Evolutionary conservation across 306 rosid genomes (phyloP).

Genomic region (Leucaena leucocephala): DNA sequence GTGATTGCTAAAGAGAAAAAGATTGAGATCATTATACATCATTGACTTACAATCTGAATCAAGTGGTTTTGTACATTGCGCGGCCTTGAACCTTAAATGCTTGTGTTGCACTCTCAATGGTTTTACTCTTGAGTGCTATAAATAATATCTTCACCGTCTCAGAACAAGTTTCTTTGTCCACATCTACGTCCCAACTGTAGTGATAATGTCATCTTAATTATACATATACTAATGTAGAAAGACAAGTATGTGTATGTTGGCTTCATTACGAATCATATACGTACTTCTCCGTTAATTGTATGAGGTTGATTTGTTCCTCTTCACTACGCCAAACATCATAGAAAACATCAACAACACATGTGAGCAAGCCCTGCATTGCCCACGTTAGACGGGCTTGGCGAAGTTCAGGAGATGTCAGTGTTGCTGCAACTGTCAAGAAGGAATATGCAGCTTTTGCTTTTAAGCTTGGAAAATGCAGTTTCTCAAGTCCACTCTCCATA

Average conservation of each 20-base stretch:
- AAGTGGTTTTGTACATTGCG: constrained; percentile 36
- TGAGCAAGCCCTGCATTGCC: constrained; percentile 52
- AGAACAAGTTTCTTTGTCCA: constrained; percentile 47
- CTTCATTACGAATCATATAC: background rate
- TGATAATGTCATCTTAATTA: background rate
- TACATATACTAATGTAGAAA: too few relatives aligned
- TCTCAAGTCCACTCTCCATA: background rate
- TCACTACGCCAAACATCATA: constrained; percentile 55
- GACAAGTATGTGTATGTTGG: background rate
- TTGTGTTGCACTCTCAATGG: constrained; percentile 43
- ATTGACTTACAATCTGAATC: constrained; percentile 51
- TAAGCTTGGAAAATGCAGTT: background rate
- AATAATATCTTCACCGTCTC: constrained; percentile 56
- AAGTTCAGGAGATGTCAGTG: constrained; percentile 39
- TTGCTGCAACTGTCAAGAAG: background rate
- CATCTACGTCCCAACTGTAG: constrained; percentile 57
- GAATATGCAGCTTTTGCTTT: background rate
- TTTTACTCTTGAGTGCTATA: constrained; percentile 38
- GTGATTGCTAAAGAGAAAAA: too few relatives aligned
- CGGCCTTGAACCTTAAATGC: constrained; percentile 45
- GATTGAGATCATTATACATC: too few relatives aligned
- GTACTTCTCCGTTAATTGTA: constrained; percentile 53
- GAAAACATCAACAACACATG: constrained; percentile 58
- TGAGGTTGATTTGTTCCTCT: constrained; percentile 48
- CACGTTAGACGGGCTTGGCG: constrained; percentile 58